Percentiles rank a stretch among this genome's conserved stretches.
These are phyloP conservation scores for Phanerodontia chrysosporium DNA, from an alignment of 768 basidiomycete genomes.

Conservation along the genomic window DNA sequence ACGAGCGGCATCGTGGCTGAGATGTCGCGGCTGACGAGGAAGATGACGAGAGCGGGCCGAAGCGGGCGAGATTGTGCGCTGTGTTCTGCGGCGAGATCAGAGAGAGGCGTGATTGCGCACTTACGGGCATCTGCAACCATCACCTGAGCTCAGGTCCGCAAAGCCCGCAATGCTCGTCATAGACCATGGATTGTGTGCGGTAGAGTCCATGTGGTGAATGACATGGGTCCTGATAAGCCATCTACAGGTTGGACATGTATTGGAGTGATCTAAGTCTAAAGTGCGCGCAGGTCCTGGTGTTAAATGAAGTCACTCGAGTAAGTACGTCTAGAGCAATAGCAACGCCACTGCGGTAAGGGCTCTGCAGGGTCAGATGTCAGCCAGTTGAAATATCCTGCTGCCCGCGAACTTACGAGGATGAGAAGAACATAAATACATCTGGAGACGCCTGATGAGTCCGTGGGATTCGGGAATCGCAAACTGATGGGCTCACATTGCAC, in stretches of 20 bases:
- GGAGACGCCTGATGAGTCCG: background rate
- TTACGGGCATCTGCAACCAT: too few species aligned
- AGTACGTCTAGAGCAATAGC: conserved; percentile 8
- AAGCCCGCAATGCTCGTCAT: too few species aligned
- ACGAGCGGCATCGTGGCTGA: too few species aligned
- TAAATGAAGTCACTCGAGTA: too few species aligned
- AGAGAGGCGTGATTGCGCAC: too few species aligned
- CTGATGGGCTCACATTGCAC: conserved; percentile 35
- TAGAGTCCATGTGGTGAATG: background rate
- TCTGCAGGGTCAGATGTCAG: background rate
- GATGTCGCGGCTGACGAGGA: too few species aligned
- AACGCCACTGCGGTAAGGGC: conserved; percentile 14
- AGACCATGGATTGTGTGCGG: too few species aligned
- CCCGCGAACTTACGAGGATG: conserved; percentile 34
- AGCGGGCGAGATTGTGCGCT: too few species aligned
- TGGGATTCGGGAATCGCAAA: background rate
- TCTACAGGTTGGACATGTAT: background rate
- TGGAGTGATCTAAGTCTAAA: background rate
- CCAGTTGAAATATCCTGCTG: background rate
- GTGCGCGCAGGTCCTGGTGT: background rate
- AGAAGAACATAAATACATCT: conserved; percentile 43
- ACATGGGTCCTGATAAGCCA: background rate
- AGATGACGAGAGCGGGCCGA: too few species aligned
- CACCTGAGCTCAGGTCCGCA: too few species aligned
- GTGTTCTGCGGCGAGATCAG: too few species aligned